Percentiles rank a stretch among this genome's conserved stretches.
These are phyloP conservation scores for Hortiboletus flavorubellus DNA, from an alignment of 768 basidiomycete genomes.

Conservation along the genomic window DNA sequence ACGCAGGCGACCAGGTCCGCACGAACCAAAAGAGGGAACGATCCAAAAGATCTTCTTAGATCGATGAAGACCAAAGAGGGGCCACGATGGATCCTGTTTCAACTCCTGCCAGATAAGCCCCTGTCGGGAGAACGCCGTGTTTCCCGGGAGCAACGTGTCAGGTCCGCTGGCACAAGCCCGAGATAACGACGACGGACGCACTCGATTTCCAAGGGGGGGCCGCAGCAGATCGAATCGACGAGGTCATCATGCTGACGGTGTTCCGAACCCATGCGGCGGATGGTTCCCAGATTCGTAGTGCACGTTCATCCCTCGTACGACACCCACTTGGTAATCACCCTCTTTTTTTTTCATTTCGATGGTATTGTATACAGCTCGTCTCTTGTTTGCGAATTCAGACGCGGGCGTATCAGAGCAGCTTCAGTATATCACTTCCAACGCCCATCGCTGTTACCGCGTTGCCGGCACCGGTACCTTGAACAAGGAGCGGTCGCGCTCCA, in stretches of 20 bases:
- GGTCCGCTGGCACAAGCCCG: neutral
- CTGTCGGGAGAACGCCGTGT: neutral
- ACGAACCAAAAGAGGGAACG: no score
- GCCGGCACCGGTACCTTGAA: constrained; percentile 97
- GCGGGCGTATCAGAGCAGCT: constrained; percentile 29
- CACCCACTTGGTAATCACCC: constrained; percentile 4
- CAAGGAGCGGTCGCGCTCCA: constrained; percentile 79
- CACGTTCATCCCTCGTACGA: constrained; percentile 1
- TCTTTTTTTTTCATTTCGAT: neutral
- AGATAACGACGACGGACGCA: neutral
- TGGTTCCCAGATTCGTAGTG: neutral
- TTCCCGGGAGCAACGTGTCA: neutral
- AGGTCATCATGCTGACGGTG: neutral
- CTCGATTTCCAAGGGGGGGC: neutral
- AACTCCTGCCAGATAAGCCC: constrained; percentile 8
- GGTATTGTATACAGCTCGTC: constrained; percentile 1
- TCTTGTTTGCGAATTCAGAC: neutral
- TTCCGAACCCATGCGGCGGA: constrained; percentile 3
- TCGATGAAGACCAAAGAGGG: neutral
- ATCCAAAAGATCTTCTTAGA: constrained; percentile 1
- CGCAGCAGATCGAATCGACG: neutral
- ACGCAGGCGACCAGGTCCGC: neutral
- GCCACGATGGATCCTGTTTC: constrained; percentile 1
- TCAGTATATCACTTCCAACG: constrained; percentile 84
- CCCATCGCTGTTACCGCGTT: constrained; percentile 99